Evolutionary conservation across 2,329 filamentous ascomycete genomes (phyloP).

Genomic region (Lecanicillium sp.): DNA sequence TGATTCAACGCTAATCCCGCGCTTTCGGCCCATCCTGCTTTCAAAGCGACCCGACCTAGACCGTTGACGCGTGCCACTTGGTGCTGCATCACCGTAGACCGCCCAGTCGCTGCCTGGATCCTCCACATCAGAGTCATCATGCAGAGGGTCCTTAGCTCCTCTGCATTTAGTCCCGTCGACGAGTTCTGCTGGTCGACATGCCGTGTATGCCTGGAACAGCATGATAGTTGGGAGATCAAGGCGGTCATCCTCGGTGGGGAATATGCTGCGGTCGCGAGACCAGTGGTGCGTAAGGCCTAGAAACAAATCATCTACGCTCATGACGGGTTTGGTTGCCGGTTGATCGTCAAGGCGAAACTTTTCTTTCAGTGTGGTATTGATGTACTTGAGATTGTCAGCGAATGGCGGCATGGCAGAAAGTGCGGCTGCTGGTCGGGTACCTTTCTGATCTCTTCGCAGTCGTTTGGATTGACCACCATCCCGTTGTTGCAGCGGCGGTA

Average conservation of each 20-base stretch:
- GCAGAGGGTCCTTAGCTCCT: conserved; percentile 13
- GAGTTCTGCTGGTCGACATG: conserved; percentile 15
- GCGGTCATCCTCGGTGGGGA: conserved; percentile 15
- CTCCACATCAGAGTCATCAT: conserved; percentile 10
- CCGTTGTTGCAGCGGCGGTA: conserved; percentile 12
- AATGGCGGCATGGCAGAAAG: too few species aligned
- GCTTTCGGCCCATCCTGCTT: not conserved
- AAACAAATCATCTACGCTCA: conserved; percentile 10
- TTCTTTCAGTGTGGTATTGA: conserved; percentile 8
- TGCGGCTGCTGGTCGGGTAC: not conserved
- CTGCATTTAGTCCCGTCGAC: conserved; percentile 16
- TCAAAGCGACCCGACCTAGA: not conserved
- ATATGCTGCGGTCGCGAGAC: conserved; percentile 15
- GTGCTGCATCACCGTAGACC: not conserved
- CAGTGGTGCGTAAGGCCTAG: conserved; percentile 13
- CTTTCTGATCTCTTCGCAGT: conserved; percentile 7
- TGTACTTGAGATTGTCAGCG: not conserved
- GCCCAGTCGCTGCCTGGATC: not conserved
- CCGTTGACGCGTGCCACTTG: not conserved
- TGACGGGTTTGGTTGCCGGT: conserved; percentile 6
- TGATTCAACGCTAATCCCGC: not conserved
- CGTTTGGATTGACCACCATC: conserved; percentile 12
- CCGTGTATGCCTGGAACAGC: conserved; percentile 16
- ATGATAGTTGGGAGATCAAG: conserved; percentile 15
- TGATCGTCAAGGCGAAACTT: conserved; percentile 12